phyloP scores from a whole-genome alignment of 2,329 filamentous ascomycete species.

The Colletotrichum zoysiae region DNA sequence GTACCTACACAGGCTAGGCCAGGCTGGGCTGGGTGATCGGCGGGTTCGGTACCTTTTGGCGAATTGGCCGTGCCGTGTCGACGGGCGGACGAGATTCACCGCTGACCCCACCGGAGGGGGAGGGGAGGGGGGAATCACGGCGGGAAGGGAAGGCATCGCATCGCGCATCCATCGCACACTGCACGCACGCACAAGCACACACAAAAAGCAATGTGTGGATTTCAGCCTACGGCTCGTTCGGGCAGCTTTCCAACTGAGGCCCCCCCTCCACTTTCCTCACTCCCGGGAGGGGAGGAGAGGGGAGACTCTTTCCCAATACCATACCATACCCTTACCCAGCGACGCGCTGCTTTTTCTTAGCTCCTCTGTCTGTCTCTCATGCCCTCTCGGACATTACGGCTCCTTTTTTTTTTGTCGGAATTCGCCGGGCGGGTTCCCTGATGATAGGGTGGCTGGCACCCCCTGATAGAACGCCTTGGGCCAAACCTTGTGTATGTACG shows the following conservation, averaged over 20 bases:
- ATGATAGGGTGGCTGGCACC: neutral
- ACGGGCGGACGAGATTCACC: constrained; percentile 21
- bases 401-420: neutral
- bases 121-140: neutral
- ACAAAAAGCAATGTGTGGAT: constrained; percentile 36
- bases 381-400: constrained; percentile 2
- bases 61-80: neutral
- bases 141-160: constrained; percentile 19
- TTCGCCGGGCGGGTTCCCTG: neutral
- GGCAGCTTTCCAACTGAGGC: constrained; percentile 55
- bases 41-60: constrained; percentile 2
- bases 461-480: constrained; percentile 1
- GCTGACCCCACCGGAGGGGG: constrained; percentile 19
- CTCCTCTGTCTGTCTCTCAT: constrained; percentile 1
- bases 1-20: too few relatives aligned
- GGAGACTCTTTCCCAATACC: neutral
- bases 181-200: neutral
- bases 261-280: neutral
- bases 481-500: neutral
- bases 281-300: too few relatives aligned
- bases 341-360: constrained; percentile 33
- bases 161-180: neutral
- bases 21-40: neutral
- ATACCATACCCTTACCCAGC: constrained; percentile 33
- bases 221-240: constrained; percentile 64